Evolutionary conservation across 73 alveolate species (phyloP).

Genomic region (Paramecium bursaria): DNA sequence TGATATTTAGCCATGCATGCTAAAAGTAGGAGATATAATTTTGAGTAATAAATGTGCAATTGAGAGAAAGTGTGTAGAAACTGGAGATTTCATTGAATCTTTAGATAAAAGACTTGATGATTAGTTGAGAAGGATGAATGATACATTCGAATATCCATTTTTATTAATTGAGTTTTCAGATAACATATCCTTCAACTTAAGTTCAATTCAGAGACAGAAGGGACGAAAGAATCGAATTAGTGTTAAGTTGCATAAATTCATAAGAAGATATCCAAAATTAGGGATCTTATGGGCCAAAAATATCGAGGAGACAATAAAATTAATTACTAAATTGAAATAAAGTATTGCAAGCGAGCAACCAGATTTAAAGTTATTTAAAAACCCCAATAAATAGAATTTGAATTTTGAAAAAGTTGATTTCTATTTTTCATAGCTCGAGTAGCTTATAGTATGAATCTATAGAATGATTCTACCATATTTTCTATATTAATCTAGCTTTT

Average conservation of each 20-base stretch:
- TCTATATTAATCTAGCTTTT: no score
- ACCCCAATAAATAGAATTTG: no score
- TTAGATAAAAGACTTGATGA: slow-evolving; percentile 81
- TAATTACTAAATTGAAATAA: slow-evolving; percentile 7
- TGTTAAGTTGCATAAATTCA: slow-evolving; percentile 9
- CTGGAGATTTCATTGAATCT: slow-evolving; percentile 90
- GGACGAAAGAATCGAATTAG: slow-evolving; percentile 5
- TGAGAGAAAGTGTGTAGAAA: slow-evolving; percentile 91
- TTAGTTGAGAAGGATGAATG: slow-evolving; percentile 82
- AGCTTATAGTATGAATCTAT: no score
- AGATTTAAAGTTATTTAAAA: slow-evolving; percentile 13
- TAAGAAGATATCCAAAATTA: slow-evolving; percentile 4
- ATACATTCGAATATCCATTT: slow-evolving; percentile 81
- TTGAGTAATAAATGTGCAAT: slow-evolving; percentile 85
- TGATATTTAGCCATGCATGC: slow-evolving; percentile 80
- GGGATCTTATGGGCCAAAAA: slow-evolving; percentile 34
- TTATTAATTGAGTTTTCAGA: slow-evolving; percentile 93
- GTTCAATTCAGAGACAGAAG: slow-evolving; percentile 29
- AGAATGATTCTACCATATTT: no score
- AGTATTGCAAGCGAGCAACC: slow-evolving; percentile 7
- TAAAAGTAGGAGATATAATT: slow-evolving; percentile 92
- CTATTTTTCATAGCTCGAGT: no score
- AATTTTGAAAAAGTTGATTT: no score
- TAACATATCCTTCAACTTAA: slow-evolving; percentile 64
- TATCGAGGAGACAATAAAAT: slow-evolving; percentile 38